A percentile compares a stretch with the other conserved stretches of the same genome.
These are phyloP conservation scores for Pholiota conissans DNA, from an alignment of 768 basidiomycete genomes.

Conservation along the genomic window DNA sequence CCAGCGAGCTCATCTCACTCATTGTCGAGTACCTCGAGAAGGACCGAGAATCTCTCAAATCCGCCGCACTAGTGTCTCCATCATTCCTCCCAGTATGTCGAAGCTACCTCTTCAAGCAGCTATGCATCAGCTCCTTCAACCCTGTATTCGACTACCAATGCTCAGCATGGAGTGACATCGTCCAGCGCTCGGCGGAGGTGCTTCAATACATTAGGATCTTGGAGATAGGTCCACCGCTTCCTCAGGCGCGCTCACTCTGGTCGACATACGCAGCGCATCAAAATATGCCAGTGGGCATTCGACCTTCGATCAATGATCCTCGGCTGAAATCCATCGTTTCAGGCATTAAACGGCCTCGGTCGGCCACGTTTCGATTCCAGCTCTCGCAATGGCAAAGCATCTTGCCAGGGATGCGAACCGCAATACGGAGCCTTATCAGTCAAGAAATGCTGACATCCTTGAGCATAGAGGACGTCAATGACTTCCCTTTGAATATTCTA, in stretches of 20 bases:
- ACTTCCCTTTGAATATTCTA: not conserved
- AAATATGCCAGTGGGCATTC: not conserved
- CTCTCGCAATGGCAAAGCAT: not conserved
- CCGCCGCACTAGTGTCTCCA: conserved; percentile 2
- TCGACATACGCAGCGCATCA: not conserved
- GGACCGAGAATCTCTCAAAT: not conserved
- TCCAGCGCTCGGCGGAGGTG: conserved; percentile 4
- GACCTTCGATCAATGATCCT: not conserved
- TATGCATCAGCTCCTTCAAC: conserved; percentile 12
- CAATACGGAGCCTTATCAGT: not conserved
- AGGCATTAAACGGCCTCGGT: not conserved
- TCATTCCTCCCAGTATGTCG: conserved; percentile 12
- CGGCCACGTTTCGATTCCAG: not conserved
- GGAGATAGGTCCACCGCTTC: not conserved
- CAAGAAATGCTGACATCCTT: not conserved
- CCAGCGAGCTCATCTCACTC: not conserved
- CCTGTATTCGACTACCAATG: conserved; percentile 16
- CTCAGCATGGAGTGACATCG: conserved; percentile 3
- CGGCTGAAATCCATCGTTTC: not conserved
- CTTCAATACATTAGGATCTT: not conserved
- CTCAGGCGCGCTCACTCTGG: not conserved
- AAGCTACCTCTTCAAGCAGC: conserved; percentile 12
- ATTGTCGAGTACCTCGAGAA: not conserved
- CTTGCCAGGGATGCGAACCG: not conserved
- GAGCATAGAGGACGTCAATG: not conserved